Evolutionary conservation across 768 basidiomycete species (phyloP), one percentile per base, ranked within the genome.

Genomic region (Pleurotus tuber-regium): DNA sequence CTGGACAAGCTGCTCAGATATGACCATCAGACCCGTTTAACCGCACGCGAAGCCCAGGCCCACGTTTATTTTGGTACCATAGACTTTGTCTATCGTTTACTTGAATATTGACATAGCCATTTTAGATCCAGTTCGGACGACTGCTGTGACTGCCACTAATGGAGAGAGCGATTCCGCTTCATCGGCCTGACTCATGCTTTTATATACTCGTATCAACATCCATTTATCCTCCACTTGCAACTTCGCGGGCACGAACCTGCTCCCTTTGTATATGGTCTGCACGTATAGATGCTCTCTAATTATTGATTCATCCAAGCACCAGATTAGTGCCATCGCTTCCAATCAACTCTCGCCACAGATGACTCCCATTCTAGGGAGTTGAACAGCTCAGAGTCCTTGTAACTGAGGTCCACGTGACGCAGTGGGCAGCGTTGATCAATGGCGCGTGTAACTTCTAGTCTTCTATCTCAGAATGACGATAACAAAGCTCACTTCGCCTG

Each of bases 41-140:
- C 96, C 5, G 96, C 96, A 46, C 83, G 85, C 56, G 96, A 98
- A 68, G 92, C 92, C 4, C 93, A 96, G 66, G 77, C 75, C 14
- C 95, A 97, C 61, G 78, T 87, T n/a, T 98, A 97, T 72, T 98
- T 98, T 63, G 89, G 90, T 90, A 60, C n/a, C n/a, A n/a, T n/a
- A n/a, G n/a, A n/a, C n/a, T n/a, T n/a, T n/a, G n/a, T n/a, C n/a
- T n/a, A n/a, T n/a, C n/a, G n/a, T n/a, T n/a, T n/a, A n/a, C n/a
- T n/a, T n/a, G 14, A 10, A 9, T 10, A 28, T 50, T 14, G 18
- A 39, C 16, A 38, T 42, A 4, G 23, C 43, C 19, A 25, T 41
- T 38, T 23, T 54, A 91, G 89, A 89, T 64, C 86, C 86, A 7
- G 39, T 57, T 7, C 56, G 56, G 8, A 33, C 49, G 18, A 43